A percentile compares a stretch with the other conserved stretches of the same genome.
phyloP scores from a whole-genome alignment of 2,329 filamentous ascomycete genomes.

The Aspergillus sp. region DNA sequence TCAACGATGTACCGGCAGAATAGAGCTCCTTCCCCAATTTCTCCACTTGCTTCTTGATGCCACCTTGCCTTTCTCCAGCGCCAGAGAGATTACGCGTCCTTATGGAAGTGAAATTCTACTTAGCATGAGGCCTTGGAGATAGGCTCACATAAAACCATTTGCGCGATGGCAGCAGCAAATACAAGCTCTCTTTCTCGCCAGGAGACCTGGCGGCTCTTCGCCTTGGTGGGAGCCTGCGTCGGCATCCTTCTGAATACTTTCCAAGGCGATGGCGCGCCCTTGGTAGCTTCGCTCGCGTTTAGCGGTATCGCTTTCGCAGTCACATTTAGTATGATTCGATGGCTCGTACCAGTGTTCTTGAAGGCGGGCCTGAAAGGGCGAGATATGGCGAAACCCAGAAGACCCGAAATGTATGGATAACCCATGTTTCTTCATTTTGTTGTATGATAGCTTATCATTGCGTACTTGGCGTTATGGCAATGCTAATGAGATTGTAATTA shows the following conservation, averaged over 20 bases:
- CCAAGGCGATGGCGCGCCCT: slow-evolving; percentile 80
- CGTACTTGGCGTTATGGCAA: neutral
- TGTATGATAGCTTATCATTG: neutral
- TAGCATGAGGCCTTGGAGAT: neutral
- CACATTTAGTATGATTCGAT: slow-evolving; percentile 83
- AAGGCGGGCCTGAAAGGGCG: slow-evolving; percentile 84
- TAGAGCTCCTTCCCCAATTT: slow-evolving; percentile 21
- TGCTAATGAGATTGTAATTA: slow-evolving; percentile 33
- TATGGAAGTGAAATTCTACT: neutral
- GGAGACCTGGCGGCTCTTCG: slow-evolving; percentile 60
- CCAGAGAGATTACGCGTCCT: neutral
- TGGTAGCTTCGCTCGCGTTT: slow-evolving; percentile 84
- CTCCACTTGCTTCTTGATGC: slow-evolving; percentile 18
- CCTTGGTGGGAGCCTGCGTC: slow-evolving; percentile 68
- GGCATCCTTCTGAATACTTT: slow-evolving; percentile 77
- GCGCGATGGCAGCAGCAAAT: slow-evolving; percentile 34
- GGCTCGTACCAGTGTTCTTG: slow-evolving; percentile 89
- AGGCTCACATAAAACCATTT: slow-evolving; percentile 11
- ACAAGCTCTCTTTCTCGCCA: slow-evolving; percentile 49
- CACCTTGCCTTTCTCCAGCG: slow-evolving; percentile 31
- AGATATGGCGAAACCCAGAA: slow-evolving; percentile 78
- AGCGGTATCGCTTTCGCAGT: slow-evolving; percentile 81
- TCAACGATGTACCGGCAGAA: slow-evolving; percentile 25
- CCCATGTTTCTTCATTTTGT: neutral
- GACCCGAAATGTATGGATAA: slow-evolving; percentile 67